A percentile compares a stretch with the other conserved stretches of the same genome.
Evolutionary conservation across 2,329 filamentous ascomycete genomes (phyloP).

Genomic region (Biscogniauxia marginata): DNA sequence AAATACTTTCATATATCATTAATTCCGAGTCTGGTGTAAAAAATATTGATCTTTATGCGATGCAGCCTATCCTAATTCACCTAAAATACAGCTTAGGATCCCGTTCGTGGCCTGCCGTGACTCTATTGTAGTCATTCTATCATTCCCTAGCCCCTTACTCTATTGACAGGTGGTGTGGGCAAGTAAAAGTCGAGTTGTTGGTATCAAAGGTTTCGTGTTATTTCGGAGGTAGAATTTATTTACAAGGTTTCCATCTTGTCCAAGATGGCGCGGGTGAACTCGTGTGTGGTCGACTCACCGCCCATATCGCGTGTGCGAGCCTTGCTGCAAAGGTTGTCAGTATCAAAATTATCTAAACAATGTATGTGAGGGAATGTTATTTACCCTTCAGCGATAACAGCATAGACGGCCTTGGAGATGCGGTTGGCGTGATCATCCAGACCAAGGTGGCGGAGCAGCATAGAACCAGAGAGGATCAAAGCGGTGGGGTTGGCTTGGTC

Average conservation of each 20-base stretch:
- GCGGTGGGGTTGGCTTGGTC: slow-evolving; percentile 98
- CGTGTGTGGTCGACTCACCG: slow-evolving; percentile 81
- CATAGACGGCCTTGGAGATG: slow-evolving; percentile 82
- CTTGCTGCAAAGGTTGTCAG: slow-evolving; percentile 61
- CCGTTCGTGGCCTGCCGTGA: slow-evolving; percentile 29
- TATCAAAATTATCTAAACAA: slow-evolving; percentile 4
- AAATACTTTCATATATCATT: background rate
- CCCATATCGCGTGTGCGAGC: slow-evolving; percentile 95
- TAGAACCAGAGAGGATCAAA: slow-evolving; percentile 89
- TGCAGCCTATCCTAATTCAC: slow-evolving; percentile 30
- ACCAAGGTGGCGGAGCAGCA: slow-evolving; percentile 95
- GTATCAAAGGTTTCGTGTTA: slow-evolving; percentile 23
- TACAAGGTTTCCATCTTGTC: slow-evolving; percentile 87
- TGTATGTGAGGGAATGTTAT: slow-evolving; percentile 33
- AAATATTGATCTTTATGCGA: slow-evolving; percentile 19
- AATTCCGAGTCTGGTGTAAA: background rate
- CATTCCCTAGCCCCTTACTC: slow-evolving; percentile 26
- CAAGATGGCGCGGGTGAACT: slow-evolving; percentile 93
- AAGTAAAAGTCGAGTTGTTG: slow-evolving; percentile 15
- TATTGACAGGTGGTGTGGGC: slow-evolving; percentile 23
- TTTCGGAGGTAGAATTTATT: slow-evolving; percentile 22
- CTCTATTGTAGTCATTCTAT: slow-evolving; percentile 32
- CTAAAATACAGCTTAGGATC: slow-evolving; percentile 31
- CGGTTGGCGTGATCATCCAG: slow-evolving; percentile 98
- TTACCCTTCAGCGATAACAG: slow-evolving; percentile 85